Evolutionary conservation across 306 rosid species (phyloP), one percentile per base, ranked within the genome.

Genomic region (Phaseolus lunatus): DNA sequence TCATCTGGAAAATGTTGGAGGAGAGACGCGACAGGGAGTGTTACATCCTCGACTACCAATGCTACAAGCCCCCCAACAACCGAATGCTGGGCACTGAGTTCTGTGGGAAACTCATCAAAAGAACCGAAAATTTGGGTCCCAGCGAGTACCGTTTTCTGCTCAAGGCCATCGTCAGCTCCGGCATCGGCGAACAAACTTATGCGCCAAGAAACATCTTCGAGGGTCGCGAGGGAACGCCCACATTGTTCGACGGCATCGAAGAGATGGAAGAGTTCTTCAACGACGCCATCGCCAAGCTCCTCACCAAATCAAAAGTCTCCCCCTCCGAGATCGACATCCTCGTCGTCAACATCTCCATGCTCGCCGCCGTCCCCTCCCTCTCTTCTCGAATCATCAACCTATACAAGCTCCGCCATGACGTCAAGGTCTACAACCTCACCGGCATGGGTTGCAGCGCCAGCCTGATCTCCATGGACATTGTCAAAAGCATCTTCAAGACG

Each of bases 401-500:
- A 23, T 94, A 85, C 87, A 94, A 89, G 70, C 1, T 94, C 82
- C 80, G 91, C 6, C 86, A 90, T 11, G 93, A 94, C 43, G 63
- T 94, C 6, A 95, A 95, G 71, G 99, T 89, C 5, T 92, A 80
- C 76, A 95, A 92, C 22, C 90, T 95, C 82, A 88, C 88, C 9
- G 99, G 94, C 0, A 95, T 95, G 99, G 99, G 99, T 0, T 95
- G 99, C 76, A 89, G 96, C 23, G 99, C 99, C 0, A 92, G 97
- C 72, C 82, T 95, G 0, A 88, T 95, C 13, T 92, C 99, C 0
- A 3, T 87, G 7, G 97, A 92, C 81, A 66, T 92, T 3, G 81
- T 89, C 5, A 69, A 82, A 9, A 77, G 78, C 76, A 78, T 92
- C 16, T 88, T 95, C 67, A 95, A 87, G 76, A 73, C 85, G 1